A percentile compares a stretch with the other conserved stretches of the same genome.
These are phyloP conservation scores for Myxozyma monticola DNA, from an alignment of 805 yeast species.

Conservation along the genomic window DNA sequence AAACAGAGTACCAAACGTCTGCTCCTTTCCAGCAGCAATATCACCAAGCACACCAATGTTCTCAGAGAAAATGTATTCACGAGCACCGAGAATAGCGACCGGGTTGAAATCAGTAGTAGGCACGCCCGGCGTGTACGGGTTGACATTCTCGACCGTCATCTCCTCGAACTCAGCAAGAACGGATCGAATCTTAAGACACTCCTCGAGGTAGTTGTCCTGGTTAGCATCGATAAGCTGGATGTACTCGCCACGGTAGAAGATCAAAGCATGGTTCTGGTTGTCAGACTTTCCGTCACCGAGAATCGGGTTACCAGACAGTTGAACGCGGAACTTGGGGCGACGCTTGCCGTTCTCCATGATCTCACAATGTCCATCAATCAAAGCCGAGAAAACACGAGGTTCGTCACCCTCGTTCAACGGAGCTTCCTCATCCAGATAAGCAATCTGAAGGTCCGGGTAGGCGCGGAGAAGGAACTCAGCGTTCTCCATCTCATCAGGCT, in stretches of 20 bases:
- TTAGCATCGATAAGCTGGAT: slow-evolving; percentile 95
- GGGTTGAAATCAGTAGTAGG: slow-evolving; percentile 47
- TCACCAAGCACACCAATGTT: slow-evolving; percentile 91
- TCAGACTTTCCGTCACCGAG: slow-evolving; percentile 96
- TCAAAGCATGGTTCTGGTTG: slow-evolving; percentile 84
- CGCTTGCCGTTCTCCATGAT: slow-evolving; percentile 59
- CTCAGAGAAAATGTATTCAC: slow-evolving; percentile 93
- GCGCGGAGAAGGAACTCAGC: slow-evolving; percentile 66
- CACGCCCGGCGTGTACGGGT: slow-evolving; percentile 63
- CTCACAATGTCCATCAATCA: slow-evolving; percentile 61
- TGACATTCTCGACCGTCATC: slow-evolving; percentile 49
- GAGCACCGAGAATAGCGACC: slow-evolving; percentile 91
- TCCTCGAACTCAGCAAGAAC: slow-evolving; percentile 92
- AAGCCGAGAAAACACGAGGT: slow-evolving; percentile 62
- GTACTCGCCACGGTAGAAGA: slow-evolving; percentile 90
- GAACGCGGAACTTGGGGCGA: slow-evolving; percentile 63
- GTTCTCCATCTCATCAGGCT: slow-evolving; percentile 63
- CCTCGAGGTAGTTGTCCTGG: slow-evolving; percentile 93
- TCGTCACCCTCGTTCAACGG: slow-evolving; percentile 46
- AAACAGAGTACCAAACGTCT: slow-evolving; percentile 93
- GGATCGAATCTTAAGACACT: slow-evolving; percentile 85
- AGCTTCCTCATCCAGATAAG: slow-evolving; percentile 92
- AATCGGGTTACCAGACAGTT: slow-evolving; percentile 89
- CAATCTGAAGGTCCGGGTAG: slow-evolving; percentile 73
- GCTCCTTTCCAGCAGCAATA: slow-evolving; percentile 96